Evolutionary conservation across 139 green algal species (phyloP).

Genomic region (Raphidocelis subcapitata): DNA sequence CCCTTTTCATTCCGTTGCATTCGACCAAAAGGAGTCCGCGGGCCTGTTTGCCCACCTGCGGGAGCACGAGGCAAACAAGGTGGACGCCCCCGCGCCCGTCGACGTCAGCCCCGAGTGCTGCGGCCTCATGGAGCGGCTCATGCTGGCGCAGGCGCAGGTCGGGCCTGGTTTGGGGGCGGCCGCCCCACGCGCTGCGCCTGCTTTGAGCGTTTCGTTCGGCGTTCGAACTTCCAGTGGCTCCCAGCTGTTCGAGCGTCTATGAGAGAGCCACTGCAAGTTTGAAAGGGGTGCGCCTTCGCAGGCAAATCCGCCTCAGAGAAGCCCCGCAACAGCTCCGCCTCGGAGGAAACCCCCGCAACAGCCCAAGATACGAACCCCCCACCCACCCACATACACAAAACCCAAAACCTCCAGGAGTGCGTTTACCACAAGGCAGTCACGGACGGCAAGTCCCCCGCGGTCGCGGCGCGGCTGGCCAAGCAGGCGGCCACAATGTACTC

Average conservation of each 20-base stretch:
- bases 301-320: too few species aligned
- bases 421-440: slow-evolving; percentile 84
- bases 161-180: background rate
- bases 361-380: too few species aligned
- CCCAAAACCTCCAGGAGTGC: slow-evolving; percentile 69
- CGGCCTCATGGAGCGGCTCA: slow-evolving; percentile 90
- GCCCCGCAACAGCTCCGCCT: too few species aligned
- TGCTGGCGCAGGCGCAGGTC: slow-evolving; percentile 87
- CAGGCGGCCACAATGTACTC: slow-evolving; percentile 73
- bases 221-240: too few species aligned
- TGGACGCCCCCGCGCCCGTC: slow-evolving; percentile 60
- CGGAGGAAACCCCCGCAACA: too few species aligned
- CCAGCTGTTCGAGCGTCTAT: too few species aligned
- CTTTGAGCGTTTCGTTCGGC: background rate
- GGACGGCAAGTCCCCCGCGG: slow-evolving; percentile 69
- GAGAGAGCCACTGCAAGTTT: too few species aligned
- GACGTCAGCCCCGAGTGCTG: slow-evolving; percentile 79
- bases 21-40: slow-evolving; percentile 67
- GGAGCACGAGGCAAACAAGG: slow-evolving; percentile 63
- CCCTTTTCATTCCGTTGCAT: background rate
- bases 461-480: slow-evolving; percentile 76
- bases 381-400: too few species aligned
- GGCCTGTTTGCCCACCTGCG: slow-evolving; percentile 76
- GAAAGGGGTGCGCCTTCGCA: too few species aligned
- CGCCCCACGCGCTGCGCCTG: too few species aligned